Base-by-base conservation (phyloP, 2,329 filamentous ascomycete genomes). In the Alternaria solani region DNA sequence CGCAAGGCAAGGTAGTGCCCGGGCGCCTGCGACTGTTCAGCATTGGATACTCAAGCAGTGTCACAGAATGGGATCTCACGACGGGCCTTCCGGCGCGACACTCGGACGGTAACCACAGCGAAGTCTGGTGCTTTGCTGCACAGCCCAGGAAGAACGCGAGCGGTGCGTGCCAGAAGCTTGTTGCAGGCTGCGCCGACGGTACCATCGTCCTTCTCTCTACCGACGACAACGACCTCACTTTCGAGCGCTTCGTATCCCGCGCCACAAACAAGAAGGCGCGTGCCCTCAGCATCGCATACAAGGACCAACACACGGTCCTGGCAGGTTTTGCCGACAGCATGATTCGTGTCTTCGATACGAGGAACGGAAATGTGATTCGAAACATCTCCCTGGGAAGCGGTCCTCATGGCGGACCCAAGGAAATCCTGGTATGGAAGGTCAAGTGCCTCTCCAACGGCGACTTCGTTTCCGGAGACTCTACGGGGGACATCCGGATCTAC, bases 291-390 rank as follows among this genome's bases (percentile, higher is more conserved):
- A 89, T 99, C 64, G 88, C 91, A 25, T 99, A 96, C 80, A 93
- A 97, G 79, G 90, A 91, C 67, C 88, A 91, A 58, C 87, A 94
- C 72, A 88, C 89, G 34, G 89, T 94, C 59, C 88, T 97, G 42
- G 93, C 94, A 36, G 95, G 95, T 23, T 98, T 95, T 77, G 94
- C 93, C n/a, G 94, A 99, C 81, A 94, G 93, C 79, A 92, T 89
- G n/a, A 95, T 99, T 66, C 90, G 94, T 63, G 87, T 95, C 54
- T 96, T 94, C 79, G 93, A 98, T 76, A 90, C 93, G 67, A 86
- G 91, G 51, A 94, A 88, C 73, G 92, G 92, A 14, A 86, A 88
- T 53, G 84, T 92, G 61, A 76, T 97, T 59, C 87, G 93, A 46
- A 92, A 88, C 66, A 95, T 99, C 85, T 94, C 93, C 0, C 81